Evolutionary conservation across 768 basidiomycete genomes (phyloP).

Genomic region (Leccinum variicolor): DNA sequence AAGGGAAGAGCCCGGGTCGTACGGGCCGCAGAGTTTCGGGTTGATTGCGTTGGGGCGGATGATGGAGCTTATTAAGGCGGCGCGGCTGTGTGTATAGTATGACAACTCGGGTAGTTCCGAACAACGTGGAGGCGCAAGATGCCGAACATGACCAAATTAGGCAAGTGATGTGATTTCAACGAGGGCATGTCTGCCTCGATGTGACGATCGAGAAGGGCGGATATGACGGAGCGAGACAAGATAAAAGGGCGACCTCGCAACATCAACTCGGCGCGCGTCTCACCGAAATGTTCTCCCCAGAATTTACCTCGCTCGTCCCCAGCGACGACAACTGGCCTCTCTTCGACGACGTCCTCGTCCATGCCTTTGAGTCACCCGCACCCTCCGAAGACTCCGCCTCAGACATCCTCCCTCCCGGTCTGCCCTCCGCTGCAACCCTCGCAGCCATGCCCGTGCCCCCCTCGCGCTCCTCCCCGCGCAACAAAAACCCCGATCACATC

Average conservation of each 20-base stretch:
- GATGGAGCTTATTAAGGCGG: constrained; percentile 37
- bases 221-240: background rate
- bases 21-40: constrained; percentile 45
- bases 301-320: constrained; percentile 16
- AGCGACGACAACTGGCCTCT: constrained; percentile 20
- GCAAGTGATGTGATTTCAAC: constrained; percentile 28
- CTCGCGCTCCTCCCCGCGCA: constrained; percentile 26
- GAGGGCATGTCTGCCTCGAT: constrained; percentile 21
- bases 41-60: constrained; percentile 41
- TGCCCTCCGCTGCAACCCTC: constrained; percentile 20
- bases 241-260: constrained; percentile 23
- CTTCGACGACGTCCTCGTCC: constrained; percentile 19
- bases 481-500: constrained; percentile 39
- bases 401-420: background rate
- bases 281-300: constrained; percentile 18
- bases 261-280: background rate
- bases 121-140: constrained; percentile 24
- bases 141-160: constrained; percentile 17
- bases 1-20: constrained; percentile 22
- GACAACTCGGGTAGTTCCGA: background rate
- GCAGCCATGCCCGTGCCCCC: constrained; percentile 30
- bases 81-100: constrained; percentile 3
- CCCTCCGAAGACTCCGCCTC: constrained; percentile 3
- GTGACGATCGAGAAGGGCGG: constrained; percentile 26
- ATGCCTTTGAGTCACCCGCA: background rate